These are phyloP conservation scores for Eremochloa ophiuroides DNA, from an alignment of 176 grass and related monocot genomes.

Conservation along the genomic window DNA sequence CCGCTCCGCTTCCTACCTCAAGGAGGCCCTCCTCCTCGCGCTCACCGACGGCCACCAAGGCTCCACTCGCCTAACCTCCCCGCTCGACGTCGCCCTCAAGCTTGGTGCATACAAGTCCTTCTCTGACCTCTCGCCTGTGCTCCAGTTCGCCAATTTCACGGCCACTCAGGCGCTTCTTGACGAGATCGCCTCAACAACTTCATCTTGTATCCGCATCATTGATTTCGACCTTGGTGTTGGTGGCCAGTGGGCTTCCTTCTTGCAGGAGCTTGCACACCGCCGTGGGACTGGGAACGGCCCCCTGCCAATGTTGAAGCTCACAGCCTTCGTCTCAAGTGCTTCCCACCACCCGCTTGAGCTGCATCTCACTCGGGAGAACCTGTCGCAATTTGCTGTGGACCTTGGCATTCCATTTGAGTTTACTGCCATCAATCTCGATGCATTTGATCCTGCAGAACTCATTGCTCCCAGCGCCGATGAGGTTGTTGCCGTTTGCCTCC, in stretches of 20 bases:
- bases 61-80: constrained; percentile 25
- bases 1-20: constrained; percentile 70
- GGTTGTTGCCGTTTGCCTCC: constrained; percentile 54
- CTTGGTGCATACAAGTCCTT: constrained; percentile 50
- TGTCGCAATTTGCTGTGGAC: constrained; percentile 43
- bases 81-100: constrained; percentile 46
- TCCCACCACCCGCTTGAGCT: constrained; percentile 54
- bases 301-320: constrained; percentile 40
- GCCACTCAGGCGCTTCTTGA: constrained; percentile 61
- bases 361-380: constrained; percentile 48
- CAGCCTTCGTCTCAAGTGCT: constrained; percentile 44
- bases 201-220: constrained; percentile 49
- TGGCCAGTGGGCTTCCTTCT: constrained; percentile 61
- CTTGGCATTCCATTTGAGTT: constrained; percentile 63
- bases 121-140: constrained; percentile 52
- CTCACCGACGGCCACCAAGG: constrained; percentile 17
- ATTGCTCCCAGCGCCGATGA: constrained; percentile 25
- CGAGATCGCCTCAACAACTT: constrained; percentile 31
- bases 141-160: constrained; percentile 67
- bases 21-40: constrained; percentile 58
- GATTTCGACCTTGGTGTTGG: constrained; percentile 69
- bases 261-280: constrained; percentile 65
- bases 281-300: constrained; percentile 1
- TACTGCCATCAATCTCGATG: constrained; percentile 42
- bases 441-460: constrained; percentile 42